Conservation (phyloP, 352 stramenopile genomes). For the Globisporangium orthogonon region DNA sequence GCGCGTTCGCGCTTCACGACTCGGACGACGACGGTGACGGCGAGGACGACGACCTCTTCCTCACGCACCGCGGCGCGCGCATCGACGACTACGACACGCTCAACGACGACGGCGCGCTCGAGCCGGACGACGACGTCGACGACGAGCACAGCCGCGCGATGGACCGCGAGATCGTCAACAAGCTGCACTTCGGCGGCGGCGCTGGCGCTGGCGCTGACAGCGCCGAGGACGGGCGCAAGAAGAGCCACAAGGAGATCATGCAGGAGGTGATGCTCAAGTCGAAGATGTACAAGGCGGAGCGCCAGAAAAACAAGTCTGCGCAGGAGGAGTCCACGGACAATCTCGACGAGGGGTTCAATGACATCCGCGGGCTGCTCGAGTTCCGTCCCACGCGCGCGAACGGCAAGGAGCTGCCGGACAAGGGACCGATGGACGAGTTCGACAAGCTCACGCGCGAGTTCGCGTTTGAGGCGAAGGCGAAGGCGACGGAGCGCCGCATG, state of each 20-base stretch:
- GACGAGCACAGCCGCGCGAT: constrained; percentile 73
- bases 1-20: constrained; percentile 70
- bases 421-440: constrained; percentile 80
- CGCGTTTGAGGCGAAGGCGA: constrained; percentile 89
- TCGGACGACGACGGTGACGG: constrained; percentile 68
- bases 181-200: constrained; percentile 74
- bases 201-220: constrained; percentile 7
- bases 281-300: constrained; percentile 87
- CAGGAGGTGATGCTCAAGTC: constrained; percentile 90
- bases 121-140: constrained; percentile 50
- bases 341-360: constrained; percentile 68
- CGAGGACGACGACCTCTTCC: constrained; percentile 62
- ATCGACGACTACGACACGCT: constrained; percentile 75
- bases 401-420: constrained; percentile 52
- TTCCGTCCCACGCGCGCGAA: constrained; percentile 74
- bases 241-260: constrained; percentile 88
- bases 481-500: constrained; percentile 92
- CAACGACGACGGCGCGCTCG: constrained; percentile 38
- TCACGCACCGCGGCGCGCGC: constrained; percentile 70
- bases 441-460: constrained; percentile 76
- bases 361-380: constrained; percentile 56
- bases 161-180: constrained; percentile 77
- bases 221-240: constrained; percentile 37
- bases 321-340: constrained; percentile 76
- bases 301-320: constrained; percentile 78